Evolutionary conservation across 805 yeast species (phyloP).

Genomic region (Priceomyces fermenticarens): DNA sequence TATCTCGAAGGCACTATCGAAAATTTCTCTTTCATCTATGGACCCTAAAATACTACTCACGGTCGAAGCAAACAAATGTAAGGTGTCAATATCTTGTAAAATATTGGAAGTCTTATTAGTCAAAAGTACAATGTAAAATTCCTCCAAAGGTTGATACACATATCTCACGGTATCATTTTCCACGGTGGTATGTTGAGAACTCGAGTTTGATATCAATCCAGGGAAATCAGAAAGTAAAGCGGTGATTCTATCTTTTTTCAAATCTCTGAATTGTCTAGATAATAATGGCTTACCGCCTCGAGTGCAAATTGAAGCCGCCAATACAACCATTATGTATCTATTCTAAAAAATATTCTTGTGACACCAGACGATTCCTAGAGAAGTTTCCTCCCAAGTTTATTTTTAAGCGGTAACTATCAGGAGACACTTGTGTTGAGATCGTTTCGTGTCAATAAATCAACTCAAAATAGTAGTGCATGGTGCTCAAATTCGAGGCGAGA

Average conservation of each 20-base stretch:
- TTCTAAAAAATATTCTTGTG: too few species aligned
- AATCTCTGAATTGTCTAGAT: conserved; percentile 87
- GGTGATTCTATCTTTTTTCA: conserved; percentile 80
- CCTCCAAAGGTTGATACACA: conserved; percentile 95
- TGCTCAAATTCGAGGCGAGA: too few species aligned
- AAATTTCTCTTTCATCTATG: conserved; percentile 79
- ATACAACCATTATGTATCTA: conserved; percentile 54
- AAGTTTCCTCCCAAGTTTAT: too few species aligned
- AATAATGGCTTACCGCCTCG: conserved; percentile 90
- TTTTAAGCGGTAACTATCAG: too few species aligned
- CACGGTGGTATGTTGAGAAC: conserved; percentile 86
- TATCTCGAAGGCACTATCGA: conserved; percentile 82
- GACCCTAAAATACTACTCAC: conserved; percentile 69
- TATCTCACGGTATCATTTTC: conserved; percentile 91
- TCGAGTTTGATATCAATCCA: conserved; percentile 62
- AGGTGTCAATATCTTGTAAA: conserved; percentile 89
- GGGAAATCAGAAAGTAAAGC: conserved; percentile 86
- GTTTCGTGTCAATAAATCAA: too few species aligned
- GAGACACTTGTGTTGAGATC: too few species aligned
- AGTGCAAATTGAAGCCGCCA: conserved; percentile 93
- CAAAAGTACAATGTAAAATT: conserved; percentile 82
- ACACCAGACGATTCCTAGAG: too few species aligned
- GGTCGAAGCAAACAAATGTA: conserved; percentile 79
- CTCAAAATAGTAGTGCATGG: too few species aligned
- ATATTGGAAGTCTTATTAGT: conserved; percentile 91